A percentile compares a stretch with the other conserved stretches of the same genome.
These are phyloP conservation scores for Colletotrichum orchidophilum DNA, from an alignment of 2,329 filamentous ascomycete genomes.

Conservation along the genomic window DNA sequence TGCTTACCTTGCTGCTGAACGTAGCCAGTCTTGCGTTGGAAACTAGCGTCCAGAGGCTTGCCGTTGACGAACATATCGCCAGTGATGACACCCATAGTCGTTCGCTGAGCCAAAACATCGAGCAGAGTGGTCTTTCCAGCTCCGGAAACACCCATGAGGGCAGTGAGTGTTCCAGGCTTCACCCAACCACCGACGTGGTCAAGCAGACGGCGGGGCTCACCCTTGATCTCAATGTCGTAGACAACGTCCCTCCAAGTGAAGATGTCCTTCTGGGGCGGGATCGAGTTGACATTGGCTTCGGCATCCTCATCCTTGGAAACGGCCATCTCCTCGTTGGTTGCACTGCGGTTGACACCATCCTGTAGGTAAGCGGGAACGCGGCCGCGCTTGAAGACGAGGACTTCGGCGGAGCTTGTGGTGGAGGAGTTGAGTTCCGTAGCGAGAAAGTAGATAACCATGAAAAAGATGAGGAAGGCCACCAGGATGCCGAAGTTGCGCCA, in stretches of 20 bases:
- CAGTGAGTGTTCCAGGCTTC: slow-evolving; percentile 87
- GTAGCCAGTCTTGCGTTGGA: slow-evolving; percentile 73
- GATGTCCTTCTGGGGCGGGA: slow-evolving; percentile 61
- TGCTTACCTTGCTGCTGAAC: slow-evolving; percentile 69
- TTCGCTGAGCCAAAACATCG: slow-evolving; percentile 57
- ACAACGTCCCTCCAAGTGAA: slow-evolving; percentile 85
- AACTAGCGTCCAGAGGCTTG: slow-evolving; percentile 62
- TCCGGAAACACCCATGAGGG: slow-evolving; percentile 72
- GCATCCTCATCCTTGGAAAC: slow-evolving; percentile 60
- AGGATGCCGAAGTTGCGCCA: slow-evolving; percentile 79
- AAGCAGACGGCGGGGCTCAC: slow-evolving; percentile 74
- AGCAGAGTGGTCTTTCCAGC: slow-evolving; percentile 56
- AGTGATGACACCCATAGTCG: slow-evolving; percentile 69
- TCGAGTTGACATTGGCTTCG: slow-evolving; percentile 39
- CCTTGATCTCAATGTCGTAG: slow-evolving; percentile 78
- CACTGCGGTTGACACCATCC: slow-evolving; percentile 40
- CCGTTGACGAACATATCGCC: slow-evolving; percentile 75
- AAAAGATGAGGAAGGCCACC: slow-evolving; percentile 69
- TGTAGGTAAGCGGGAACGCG: slow-evolving; percentile 56
- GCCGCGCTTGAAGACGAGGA: slow-evolving; percentile 72
- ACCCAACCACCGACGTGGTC: slow-evolving; percentile 89
- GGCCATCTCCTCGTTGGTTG: slow-evolving; percentile 42
- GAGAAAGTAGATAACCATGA: slow-evolving; percentile 70
- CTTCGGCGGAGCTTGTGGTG: slow-evolving; percentile 71
- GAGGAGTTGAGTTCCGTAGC: slow-evolving; percentile 73